Percentiles rank a stretch among this genome's conserved stretches.
Evolutionary conservation across 2,329 filamentous ascomycete species (phyloP).

Genomic region (Pyrenophora teres): DNA sequence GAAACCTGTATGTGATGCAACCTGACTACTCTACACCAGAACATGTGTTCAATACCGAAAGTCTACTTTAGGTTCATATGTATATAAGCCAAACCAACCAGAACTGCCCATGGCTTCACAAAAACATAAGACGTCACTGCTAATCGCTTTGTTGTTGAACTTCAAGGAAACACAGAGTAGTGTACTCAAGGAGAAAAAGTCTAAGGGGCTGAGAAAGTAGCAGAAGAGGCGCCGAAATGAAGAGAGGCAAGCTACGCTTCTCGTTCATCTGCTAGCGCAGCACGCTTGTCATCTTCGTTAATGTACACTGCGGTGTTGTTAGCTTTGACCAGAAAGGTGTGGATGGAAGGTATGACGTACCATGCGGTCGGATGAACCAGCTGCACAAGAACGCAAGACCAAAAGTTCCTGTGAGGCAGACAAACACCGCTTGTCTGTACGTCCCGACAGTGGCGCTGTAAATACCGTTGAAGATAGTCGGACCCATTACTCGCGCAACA

Average conservation of each 20-base stretch:
- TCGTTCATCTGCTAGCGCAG: slow-evolving; percentile 2
- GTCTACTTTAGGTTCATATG: not conserved
- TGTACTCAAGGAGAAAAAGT: not conserved
- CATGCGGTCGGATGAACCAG: slow-evolving; percentile 72
- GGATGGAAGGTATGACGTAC: slow-evolving; percentile 58
- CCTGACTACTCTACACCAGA: no score
- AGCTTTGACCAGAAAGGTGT: not conserved
- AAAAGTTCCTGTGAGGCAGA: slow-evolving; percentile 72
- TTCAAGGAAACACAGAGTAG: not conserved
- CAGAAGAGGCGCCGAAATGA: not conserved
- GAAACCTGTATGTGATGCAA: no score
- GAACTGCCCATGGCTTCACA: no score
- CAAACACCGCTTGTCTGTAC: slow-evolving; percentile 82
- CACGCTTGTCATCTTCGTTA: slow-evolving; percentile 12
- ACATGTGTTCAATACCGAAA: no score
- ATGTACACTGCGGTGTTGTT: slow-evolving; percentile 10
- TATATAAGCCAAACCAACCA: not conserved
- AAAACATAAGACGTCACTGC: slow-evolving; percentile 1
- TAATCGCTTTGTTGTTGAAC: not conserved
- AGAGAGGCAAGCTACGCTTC: slow-evolving; percentile 5
- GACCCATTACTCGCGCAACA: slow-evolving; percentile 76
- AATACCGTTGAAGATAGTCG: slow-evolving; percentile 81
- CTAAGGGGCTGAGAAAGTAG: not conserved
- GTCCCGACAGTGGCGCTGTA: slow-evolving; percentile 79
- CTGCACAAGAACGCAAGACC: slow-evolving; percentile 67